Evolutionary conservation across 257 asterid species (phyloP), one percentile per base, ranked within the genome.

Genomic region (Schizonepeta tenuifolia): DNA sequence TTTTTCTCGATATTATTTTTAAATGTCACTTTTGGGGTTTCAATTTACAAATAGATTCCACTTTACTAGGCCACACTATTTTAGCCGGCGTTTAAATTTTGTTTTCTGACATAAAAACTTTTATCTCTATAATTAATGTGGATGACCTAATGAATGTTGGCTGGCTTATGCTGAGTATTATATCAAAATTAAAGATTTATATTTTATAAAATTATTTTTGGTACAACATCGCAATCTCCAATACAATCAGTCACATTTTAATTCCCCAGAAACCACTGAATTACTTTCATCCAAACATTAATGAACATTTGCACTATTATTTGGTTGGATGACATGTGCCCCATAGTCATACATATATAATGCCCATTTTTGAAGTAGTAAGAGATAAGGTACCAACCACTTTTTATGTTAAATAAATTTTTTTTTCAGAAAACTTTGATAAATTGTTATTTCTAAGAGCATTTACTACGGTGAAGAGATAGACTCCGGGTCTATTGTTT

Each of bases 351-450:
- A 41, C 22, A 64, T 21, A 41, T 44, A 63, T 62, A 36, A 7
- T 21, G 35, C 62, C 20, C 35, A 67, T 67, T 49, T 49, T 67
- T 33, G n/a, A n/a, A n/a, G 50, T 67, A 67, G 36, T 18, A 31
- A 49, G 62, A 55, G 65, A 69, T 69, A 36, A 69, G 54, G 63
- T 65, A 20, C 43, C 28, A 22, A 72, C 57, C 65, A 11, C 47
- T 43, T 28, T 70, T n/a, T 28, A 21, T 28, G 18, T 24, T 43
- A 36, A n/a, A n/a, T n/a, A n/a, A n/a, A n/a, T n/a, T n/a, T n/a
- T n/a, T n/a, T n/a, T n/a, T n/a, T n/a, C n/a, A n/a, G n/a, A n/a
- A n/a, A n/a, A n/a, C n/a, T n/a, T n/a, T n/a, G n/a, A n/a, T n/a
- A 14, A 55, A 35, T 35, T 17, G 44, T 43, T 22, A 13, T 0